A percentile compares a stretch with the other conserved stretches of the same genome.
phyloP scores from a whole-genome alignment of 371 early-diverging fungal species.

The Paraphysoderma sedebokerense region DNA sequence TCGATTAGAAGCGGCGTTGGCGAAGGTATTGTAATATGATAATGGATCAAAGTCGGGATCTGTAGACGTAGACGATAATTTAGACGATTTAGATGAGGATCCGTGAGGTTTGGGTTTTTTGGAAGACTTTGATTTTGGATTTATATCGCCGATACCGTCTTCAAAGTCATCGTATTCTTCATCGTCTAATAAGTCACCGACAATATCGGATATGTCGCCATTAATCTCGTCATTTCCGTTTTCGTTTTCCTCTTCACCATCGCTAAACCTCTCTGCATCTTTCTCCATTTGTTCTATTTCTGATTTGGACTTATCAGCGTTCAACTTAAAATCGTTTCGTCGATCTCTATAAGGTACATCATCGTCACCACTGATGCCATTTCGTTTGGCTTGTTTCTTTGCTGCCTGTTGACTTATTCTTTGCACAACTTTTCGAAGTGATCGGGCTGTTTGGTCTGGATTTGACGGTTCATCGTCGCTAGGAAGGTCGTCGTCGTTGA shows the following conservation, averaged over 20 bases:
- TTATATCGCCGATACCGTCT: not conserved
- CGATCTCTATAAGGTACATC: constrained; percentile 1
- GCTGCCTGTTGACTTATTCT: not conserved
- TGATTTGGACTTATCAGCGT: constrained; percentile 13
- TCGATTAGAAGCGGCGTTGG: too few species aligned
- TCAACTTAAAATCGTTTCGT: not conserved
- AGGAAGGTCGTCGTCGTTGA: too few species aligned
- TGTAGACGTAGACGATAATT: too few species aligned
- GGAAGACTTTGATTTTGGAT: not conserved
- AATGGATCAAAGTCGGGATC: too few species aligned
- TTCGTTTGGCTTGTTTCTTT: not conserved
- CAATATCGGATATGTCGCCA: too few species aligned
- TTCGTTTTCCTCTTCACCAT: constrained; percentile 19
- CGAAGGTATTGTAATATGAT: too few species aligned
- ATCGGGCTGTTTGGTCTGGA: too few species aligned
- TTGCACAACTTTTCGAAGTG: not conserved
- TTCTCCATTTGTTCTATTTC: not conserved
- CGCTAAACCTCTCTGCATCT: constrained; percentile 6
- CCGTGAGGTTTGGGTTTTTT: too few species aligned
- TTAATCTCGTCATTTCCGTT: constrained; percentile 37
- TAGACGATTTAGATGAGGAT: too few species aligned
- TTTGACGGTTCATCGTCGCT: too few species aligned
- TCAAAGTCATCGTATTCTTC: not conserved
- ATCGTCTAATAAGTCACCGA: too few species aligned
- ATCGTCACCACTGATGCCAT: constrained; percentile 1